Evolutionary conservation across 2,329 filamentous ascomycete genomes (phyloP).

Genomic region (Pseudonectria buxi): DNA sequence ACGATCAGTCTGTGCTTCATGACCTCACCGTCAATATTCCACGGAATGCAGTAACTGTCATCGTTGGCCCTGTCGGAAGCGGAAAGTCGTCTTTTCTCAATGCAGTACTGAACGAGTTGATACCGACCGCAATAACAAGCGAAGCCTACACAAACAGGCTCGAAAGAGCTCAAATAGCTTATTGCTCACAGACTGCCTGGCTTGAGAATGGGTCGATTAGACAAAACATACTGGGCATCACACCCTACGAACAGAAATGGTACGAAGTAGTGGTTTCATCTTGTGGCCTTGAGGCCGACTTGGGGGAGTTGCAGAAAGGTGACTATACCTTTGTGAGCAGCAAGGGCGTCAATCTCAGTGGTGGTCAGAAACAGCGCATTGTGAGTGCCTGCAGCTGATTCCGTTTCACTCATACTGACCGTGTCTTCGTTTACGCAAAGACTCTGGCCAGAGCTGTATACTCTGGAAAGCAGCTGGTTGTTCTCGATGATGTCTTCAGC

Average conservation of each 20-base stretch:
- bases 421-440: no score
- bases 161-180: slow-evolving; percentile 2
- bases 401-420: not conserved
- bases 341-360: slow-evolving; percentile 25
- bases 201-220: slow-evolving; percentile 7
- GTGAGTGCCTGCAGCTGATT: not conserved
- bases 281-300: no score
- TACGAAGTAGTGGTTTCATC: no score
- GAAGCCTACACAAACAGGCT: no score
- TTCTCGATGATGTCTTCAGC: no score
- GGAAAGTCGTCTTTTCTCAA: slow-evolving; percentile 7
- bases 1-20: no score
- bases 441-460: no score
- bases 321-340: slow-evolving; percentile 25
- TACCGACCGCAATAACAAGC: not conserved
- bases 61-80: slow-evolving; percentile 8
- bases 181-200: slow-evolving; percentile 8
- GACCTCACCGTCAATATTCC: no score
- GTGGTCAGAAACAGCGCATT: slow-evolving; percentile 25
- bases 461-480: no score
- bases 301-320: no score
- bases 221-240: slow-evolving; percentile 6
- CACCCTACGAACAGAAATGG: not conserved
- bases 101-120: slow-evolving; percentile 4
- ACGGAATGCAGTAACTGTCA: no score